Evolutionary conservation across 371 early-diverging fungal genomes (phyloP), one percentile per base, ranked within the genome.

Genomic region (Saksenaea oblongispora): DNA sequence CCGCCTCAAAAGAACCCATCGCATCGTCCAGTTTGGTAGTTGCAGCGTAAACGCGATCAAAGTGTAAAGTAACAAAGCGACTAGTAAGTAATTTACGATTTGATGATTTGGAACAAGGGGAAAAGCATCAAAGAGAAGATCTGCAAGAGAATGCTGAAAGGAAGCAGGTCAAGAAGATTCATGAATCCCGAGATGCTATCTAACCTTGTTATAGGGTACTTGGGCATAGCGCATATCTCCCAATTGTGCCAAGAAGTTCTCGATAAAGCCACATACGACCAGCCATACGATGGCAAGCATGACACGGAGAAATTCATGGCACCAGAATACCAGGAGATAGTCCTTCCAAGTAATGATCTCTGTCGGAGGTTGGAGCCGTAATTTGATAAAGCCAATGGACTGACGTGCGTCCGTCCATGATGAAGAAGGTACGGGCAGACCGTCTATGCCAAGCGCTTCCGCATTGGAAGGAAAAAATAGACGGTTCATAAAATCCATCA

Each of bases 1-100:
- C 18, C 92, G 81, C 13, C 92, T 77, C 22, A 90, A 34, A 3
- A 87, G 67, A 24, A 87, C 80, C 11, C 76, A 63, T 14, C 88
- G 78, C 3, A 82, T 73, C 0, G 74, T 75, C 85, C 83, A 80
- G 34, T 72, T 74, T 15, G 82, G 83, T 37, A 79, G 82, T 28
- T 82, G 74, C 1, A 85, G n/a, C 1, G 73, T 66, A 56, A 82
- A 78, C 2, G 66, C 74, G 11, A 74, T 59, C 5, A 82, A 17
- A 3, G 87, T 83, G 61, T 79, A 84, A 31, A 82, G 59, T 0
- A 87, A 31, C 0, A 72, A 69, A 11, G 74, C 65, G 36, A 82
- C 74, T 61, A 87, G 66, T 37, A 85, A 67, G 15, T 75, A 73
- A 35, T 85, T 83, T 58, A 84, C 85, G 17, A 73, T 67, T 51